Conservation (phyloP, 2,329 filamentous ascomycete genomes). For the Clathrospora elynae region DNA sequence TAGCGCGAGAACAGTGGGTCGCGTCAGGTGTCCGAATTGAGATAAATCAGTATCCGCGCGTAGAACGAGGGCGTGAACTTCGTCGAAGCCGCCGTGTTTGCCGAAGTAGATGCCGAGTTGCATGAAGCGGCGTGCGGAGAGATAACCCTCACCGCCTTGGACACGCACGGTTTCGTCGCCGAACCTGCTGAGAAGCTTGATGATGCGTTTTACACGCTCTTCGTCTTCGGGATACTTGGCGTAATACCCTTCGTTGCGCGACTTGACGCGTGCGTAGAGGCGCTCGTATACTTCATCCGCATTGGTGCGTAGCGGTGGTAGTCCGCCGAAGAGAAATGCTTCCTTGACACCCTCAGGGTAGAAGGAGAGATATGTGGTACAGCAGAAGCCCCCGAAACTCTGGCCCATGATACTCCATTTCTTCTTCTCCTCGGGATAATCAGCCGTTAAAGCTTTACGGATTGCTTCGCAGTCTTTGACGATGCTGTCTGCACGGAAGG, state of each 20-base stretch:
- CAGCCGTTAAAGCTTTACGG: slow-evolving; percentile 71
- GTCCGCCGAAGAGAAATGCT: slow-evolving; percentile 80
- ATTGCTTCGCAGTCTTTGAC: slow-evolving; percentile 89
- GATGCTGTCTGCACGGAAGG: slow-evolving; percentile 88
- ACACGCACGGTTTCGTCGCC: slow-evolving; percentile 65
- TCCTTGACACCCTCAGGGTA: slow-evolving; percentile 78
- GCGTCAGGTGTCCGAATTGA: slow-evolving; percentile 75
- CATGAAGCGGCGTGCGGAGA: slow-evolving; percentile 76
- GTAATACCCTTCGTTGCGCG: slow-evolving; percentile 81
- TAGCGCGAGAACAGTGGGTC: slow-evolving; percentile 69
- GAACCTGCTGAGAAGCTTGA: slow-evolving; percentile 64
- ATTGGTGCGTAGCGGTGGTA: slow-evolving; percentile 74
- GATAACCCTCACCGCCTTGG: slow-evolving; percentile 68
- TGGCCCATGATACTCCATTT: slow-evolving; percentile 90
- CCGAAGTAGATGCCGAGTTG: slow-evolving; percentile 81
- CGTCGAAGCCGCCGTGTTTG: slow-evolving; percentile 61
- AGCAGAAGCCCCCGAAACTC: slow-evolving; percentile 89
- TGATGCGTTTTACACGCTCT: slow-evolving; percentile 68
- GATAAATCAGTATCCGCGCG: slow-evolving; percentile 74
- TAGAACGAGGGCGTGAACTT: slow-evolving; percentile 64
- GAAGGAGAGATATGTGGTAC: slow-evolving; percentile 80
- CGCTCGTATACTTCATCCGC: slow-evolving; percentile 77
- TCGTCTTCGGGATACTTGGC: slow-evolving; percentile 83
- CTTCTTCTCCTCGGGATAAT: slow-evolving; percentile 70
- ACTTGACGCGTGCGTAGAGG: slow-evolving; percentile 69